Percentiles rank a stretch among this genome's conserved stretches.
phyloP scores from a whole-genome alignment of 495 filamentous ascomycete genomes.

The Rhypophila decipiens region DNA sequence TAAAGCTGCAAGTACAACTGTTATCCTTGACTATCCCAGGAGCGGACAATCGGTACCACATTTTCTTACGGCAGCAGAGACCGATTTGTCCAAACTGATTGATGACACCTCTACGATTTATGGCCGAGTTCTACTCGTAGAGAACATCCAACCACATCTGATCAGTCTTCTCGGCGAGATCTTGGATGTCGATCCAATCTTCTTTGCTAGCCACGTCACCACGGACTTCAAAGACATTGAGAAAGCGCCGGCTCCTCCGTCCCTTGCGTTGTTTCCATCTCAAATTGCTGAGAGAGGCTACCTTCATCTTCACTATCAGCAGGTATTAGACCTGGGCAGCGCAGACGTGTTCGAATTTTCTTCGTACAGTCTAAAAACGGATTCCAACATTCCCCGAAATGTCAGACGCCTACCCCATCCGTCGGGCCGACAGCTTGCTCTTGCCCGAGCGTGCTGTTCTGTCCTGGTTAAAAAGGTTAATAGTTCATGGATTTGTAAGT shows the following conservation, averaged over 20 bases:
- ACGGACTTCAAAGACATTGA: slow-evolving; percentile 7
- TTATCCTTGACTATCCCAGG: slow-evolving; percentile 6
- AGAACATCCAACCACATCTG: slow-evolving; percentile 6
- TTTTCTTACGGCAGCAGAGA: slow-evolving; percentile 3
- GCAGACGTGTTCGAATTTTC: slow-evolving; percentile 1
- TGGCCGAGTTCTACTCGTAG: slow-evolving; percentile 8
- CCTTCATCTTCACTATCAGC: slow-evolving; percentile 11
- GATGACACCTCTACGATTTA: slow-evolving; percentile 3
- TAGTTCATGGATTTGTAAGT: slow-evolving; percentile 8
- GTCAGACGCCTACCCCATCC: slow-evolving; percentile 6
- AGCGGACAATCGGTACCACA: neutral
- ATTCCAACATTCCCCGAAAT: slow-evolving; percentile 6
- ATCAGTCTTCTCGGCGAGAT: slow-evolving; percentile 4
- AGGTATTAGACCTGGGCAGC: slow-evolving; percentile 6
- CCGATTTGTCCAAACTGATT: slow-evolving; percentile 1
- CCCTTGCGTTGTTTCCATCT: slow-evolving; percentile 7
- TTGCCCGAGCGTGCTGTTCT: slow-evolving; percentile 7
- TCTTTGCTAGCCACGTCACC: slow-evolving; percentile 7
- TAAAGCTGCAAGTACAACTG: slow-evolving; percentile 4
- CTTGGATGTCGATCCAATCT: slow-evolving; percentile 4
- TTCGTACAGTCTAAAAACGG: slow-evolving; percentile 5
- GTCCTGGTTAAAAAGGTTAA: slow-evolving; percentile 5
- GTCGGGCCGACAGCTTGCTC: slow-evolving; percentile 5
- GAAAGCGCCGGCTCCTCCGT: slow-evolving; percentile 4
- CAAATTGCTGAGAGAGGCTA: slow-evolving; percentile 7